Percentiles rank a stretch among this genome's conserved stretches.
phyloP scores from a whole-genome alignment of 2,329 filamentous ascomycete species.

The Calonectria pteridis region DNA sequence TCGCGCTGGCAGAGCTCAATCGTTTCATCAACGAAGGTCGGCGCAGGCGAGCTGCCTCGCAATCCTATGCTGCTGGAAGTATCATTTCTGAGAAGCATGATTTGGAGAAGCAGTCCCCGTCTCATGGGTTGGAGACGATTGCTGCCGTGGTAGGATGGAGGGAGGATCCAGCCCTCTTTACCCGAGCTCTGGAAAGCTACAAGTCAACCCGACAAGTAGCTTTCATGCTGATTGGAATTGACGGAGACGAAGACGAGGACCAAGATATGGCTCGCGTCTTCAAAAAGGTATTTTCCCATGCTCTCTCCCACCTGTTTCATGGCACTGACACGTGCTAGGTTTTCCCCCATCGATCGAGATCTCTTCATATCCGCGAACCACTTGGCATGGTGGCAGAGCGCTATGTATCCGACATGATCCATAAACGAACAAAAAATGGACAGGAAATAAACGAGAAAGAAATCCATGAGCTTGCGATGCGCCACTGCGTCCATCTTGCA shows the following conservation, averaged over 20 bases:
- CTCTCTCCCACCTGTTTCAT: neutral
- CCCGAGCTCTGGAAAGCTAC: conserved; percentile 40
- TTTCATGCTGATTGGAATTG: conserved; percentile 41
- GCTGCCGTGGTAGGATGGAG: conserved; percentile 44
- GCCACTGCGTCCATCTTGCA: conserved; percentile 40
- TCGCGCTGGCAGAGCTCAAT: neutral
- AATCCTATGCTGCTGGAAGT: neutral
- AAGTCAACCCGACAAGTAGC: conserved; percentile 26
- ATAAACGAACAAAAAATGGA: conserved; percentile 26
- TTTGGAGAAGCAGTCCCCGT: neutral
- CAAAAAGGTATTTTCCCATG: conserved; percentile 26
- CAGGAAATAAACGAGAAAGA: conserved; percentile 28
- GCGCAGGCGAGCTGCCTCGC: neutral
- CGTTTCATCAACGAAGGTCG: conserved; percentile 6
- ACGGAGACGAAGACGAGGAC: conserved; percentile 38
- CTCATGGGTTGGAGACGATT: conserved; percentile 33
- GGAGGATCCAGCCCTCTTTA: conserved; percentile 40
- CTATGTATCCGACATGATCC: conserved; percentile 29
- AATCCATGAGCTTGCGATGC: conserved; percentile 33
- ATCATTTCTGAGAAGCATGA: neutral
- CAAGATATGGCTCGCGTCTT: conserved; percentile 43
- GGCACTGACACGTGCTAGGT: conserved; percentile 23
- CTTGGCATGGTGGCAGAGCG: conserved; percentile 39
- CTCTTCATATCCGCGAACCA: conserved; percentile 37
- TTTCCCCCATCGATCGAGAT: conserved; percentile 33